These are phyloP conservation scores for Physocladia obscura DNA, from an alignment of 192 early-diverging fungal genomes.

Conservation along the genomic window DNA sequence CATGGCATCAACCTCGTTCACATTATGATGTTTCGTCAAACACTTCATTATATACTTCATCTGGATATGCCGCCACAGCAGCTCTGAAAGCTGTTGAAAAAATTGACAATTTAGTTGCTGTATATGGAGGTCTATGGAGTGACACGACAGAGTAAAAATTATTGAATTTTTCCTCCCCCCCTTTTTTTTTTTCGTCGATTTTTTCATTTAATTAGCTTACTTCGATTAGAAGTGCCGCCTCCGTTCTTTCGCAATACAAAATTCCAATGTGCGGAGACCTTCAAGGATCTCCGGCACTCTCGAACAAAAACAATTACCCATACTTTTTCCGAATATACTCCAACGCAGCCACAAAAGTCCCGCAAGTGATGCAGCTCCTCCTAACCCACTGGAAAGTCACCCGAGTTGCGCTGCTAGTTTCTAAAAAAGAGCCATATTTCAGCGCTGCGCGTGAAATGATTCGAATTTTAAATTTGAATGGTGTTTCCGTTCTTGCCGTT, in stretches of 20 bases:
- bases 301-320: slow-evolving; percentile 7
- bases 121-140: slow-evolving; percentile 13
- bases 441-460: background rate
- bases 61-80: background rate
- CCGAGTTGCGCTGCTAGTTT: background rate
- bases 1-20: background rate
- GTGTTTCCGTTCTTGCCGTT: background rate
- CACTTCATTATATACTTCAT: background rate
- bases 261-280: slow-evolving; percentile 10
- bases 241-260: background rate
- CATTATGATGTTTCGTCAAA: background rate
- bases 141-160: background rate
- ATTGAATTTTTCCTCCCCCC: too few species aligned
- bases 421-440: background rate
- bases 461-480: background rate
- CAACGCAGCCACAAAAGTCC: background rate
- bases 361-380: background rate
- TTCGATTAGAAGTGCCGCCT: background rate
- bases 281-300: background rate
- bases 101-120: slow-evolving; percentile 1
- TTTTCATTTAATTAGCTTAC: background rate
- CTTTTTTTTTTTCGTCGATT: too few species aligned
- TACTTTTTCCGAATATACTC: slow-evolving; percentile 13
- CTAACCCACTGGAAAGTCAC: background rate
- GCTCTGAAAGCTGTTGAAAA: background rate